These are phyloP conservation scores for Carallia pectinifolia DNA, from an alignment of 345 rosid species.

Conservation along the genomic window DNA sequence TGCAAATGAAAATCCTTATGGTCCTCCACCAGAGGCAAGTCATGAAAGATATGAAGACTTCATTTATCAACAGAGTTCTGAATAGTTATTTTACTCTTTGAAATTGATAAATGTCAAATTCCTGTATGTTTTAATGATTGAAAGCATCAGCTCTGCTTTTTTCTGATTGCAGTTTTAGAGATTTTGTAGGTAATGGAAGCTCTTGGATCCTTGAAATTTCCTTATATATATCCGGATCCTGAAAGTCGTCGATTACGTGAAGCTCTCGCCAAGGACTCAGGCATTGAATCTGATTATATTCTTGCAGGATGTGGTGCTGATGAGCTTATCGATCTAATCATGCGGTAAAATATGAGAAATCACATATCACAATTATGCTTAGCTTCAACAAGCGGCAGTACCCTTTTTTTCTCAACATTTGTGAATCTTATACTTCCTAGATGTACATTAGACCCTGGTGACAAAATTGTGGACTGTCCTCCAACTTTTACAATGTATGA, in stretches of 20 bases:
- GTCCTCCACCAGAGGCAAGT: constrained; percentile 99
- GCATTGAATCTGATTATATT: constrained; percentile 79
- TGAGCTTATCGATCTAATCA: constrained; percentile 91
- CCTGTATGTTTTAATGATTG: neutral
- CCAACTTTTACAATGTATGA: constrained; percentile 98
- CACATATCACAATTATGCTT: neutral
- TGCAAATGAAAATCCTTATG: constrained; percentile 98
- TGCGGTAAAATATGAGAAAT: constrained; percentile 56
- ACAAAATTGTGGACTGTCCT: constrained; percentile 93
- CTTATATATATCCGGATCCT: constrained; percentile 89
- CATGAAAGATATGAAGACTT: neutral
- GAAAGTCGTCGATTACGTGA: constrained; percentile 75
- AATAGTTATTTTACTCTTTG: neutral
- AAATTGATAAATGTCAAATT: neutral
- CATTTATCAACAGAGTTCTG: neutral
- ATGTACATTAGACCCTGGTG: constrained; percentile 95
- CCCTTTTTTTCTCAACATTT: neutral
- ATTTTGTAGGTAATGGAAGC: constrained; percentile 84
- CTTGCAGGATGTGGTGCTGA: constrained; percentile 98
- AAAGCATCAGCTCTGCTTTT: constrained; percentile 7
- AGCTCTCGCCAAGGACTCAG: constrained; percentile 83
- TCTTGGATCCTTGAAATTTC: constrained; percentile 78
- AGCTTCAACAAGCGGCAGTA: neutral
- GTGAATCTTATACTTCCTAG: constrained; percentile 32
- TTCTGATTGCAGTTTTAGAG: constrained; percentile 35